Evolutionary conservation across 441 rosid species (phyloP), one percentile per base, ranked within the genome.

Genomic region (Populus tomentosa): DNA sequence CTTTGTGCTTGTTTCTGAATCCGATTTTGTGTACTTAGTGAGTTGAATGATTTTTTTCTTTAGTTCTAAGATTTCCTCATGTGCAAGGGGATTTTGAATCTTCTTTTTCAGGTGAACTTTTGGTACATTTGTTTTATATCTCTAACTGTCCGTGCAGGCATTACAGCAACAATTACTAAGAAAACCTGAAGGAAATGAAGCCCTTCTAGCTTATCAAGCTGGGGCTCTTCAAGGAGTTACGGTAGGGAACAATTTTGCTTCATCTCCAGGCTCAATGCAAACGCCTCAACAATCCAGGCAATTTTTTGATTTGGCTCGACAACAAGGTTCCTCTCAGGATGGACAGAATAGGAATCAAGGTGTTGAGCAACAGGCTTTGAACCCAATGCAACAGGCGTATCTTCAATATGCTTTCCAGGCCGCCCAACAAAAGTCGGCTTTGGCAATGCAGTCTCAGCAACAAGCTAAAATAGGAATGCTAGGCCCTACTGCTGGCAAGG

Each of bases 361-460:
- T 80, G 85, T 77, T 69, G 98, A 93, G 71, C 97, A 91, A 79
- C 98, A 92, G 84, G 83, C 75, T 74, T 79, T 91, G 70, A 97
- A 85, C 83, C 97, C 97, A 10, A 85, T 84, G 77, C 98, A 94
- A 73, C 98, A 93, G 85, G 98, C 97, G 1, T 92, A 92, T 88
- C 80, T 90, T 35, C 99, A 94, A 82, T 90, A 78, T 84, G 97
- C 95, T 85, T 79, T 84, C 38, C 97, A 90, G 77, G 90, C 85
- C 67, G 77, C 92, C 23, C 98, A 93, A 84, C 94, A 91, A 46
- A 91, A 90, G 85, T 85, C 95, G 36, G 80, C 88, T 74, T 75
- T 87, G 78, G 83, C 81, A 32, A 78, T 80, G 82, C 91, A 84
- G 74, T 73, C 89, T 8, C 88, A 86, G 69, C 91, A 88, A 78